These are phyloP conservation scores for Acorus gramineus DNA, from an alignment of 106 monocot genomes.

Conservation along the genomic window DNA sequence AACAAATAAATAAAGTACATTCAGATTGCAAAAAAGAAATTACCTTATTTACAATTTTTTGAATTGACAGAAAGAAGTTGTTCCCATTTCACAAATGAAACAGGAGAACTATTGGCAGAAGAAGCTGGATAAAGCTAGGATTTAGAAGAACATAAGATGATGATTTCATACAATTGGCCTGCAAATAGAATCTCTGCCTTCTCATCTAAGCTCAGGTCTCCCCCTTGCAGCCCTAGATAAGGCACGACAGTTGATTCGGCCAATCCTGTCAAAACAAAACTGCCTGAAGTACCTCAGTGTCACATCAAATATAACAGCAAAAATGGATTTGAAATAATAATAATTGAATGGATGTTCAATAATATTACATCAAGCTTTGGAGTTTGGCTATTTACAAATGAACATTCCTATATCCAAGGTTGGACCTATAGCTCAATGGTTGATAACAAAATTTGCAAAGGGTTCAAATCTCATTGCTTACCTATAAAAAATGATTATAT, in stretches of 20 bases:
- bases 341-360: background rate
- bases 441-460: too few species aligned
- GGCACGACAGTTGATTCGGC: slow-evolving; percentile 49
- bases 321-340: background rate
- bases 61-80: too few species aligned
- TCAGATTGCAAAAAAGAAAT: background rate
- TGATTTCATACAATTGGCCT: slow-evolving; percentile 61
- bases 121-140: too few species aligned
- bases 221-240: slow-evolving; percentile 57
- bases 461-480: too few species aligned
- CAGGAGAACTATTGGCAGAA: too few species aligned
- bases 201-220: slow-evolving; percentile 65
- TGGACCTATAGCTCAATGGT: too few species aligned
- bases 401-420: too few species aligned
- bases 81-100: too few species aligned
- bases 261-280: slow-evolving; percentile 79
- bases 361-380: too few species aligned
- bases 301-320: background rate
- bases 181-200: slow-evolving; percentile 70
- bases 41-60: too few species aligned
- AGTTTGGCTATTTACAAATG: too few species aligned
- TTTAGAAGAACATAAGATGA: background rate
- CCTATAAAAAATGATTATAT: too few species aligned
- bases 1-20: slow-evolving; percentile 6
- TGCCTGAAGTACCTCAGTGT: slow-evolving; percentile 69